A percentile compares a stretch with the other conserved stretches of the same genome.
These are phyloP conservation scores for Glomus cerebriforme DNA, from an alignment of 192 early-diverging fungal species.

Conservation along the genomic window DNA sequence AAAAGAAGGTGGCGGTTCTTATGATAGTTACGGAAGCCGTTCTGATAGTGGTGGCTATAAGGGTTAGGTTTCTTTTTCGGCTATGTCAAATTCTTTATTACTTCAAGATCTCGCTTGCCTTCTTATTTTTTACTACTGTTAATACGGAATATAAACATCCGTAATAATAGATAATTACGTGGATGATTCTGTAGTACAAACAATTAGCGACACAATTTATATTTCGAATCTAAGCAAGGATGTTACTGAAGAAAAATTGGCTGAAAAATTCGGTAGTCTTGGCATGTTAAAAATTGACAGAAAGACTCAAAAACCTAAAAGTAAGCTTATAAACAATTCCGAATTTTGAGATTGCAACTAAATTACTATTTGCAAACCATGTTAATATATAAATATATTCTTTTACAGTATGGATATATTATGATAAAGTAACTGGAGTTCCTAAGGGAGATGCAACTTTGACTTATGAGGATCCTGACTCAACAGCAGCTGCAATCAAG, in stretches of 20 bases:
- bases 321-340: constrained; percentile 33
- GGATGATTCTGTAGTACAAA: constrained; percentile 44
- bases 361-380: background rate
- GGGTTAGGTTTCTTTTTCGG: background rate
- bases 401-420: constrained; percentile 67
- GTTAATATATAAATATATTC: background rate
- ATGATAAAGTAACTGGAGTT: constrained; percentile 58
- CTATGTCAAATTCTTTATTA: background rate
- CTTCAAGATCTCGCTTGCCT: background rate
- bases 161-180: background rate
- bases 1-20: constrained; percentile 13
- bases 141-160: background rate
- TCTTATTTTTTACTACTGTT: background rate
- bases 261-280: constrained; percentile 65
- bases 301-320: constrained; percentile 61
- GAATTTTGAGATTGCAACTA: background rate
- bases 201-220: constrained; percentile 69
- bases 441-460: constrained; percentile 81
- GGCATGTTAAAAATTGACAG: constrained; percentile 74
- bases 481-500: constrained; percentile 69
- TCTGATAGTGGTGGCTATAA: background rate
- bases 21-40: constrained; percentile 19
- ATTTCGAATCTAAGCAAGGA: constrained; percentile 63
- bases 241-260: constrained; percentile 64
- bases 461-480: constrained; percentile 74